Percentiles rank a stretch among this genome's conserved stretches.
Conservation (phyloP, 139 green algal species). For the Yamagishiella unicocca region DNA sequence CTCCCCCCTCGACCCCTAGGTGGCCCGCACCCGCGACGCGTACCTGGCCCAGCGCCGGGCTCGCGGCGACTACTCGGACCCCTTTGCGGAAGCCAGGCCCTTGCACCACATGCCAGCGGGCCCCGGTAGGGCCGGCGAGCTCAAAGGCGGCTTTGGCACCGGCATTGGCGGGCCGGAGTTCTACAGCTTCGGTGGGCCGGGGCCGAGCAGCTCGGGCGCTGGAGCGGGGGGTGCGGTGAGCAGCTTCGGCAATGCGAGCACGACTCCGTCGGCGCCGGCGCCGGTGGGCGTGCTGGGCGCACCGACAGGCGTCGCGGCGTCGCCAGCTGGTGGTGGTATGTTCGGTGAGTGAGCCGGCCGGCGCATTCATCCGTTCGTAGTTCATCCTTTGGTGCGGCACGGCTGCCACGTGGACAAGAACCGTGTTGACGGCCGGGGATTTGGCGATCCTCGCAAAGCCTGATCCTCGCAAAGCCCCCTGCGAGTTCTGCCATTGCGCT, state of each 20-base stretch:
- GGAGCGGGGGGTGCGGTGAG: not conserved
- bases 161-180: not conserved
- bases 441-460: not conserved
- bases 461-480: too few relatives aligned
- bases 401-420: not conserved
- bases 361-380: too few relatives aligned
- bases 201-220: not conserved
- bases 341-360: not conserved
- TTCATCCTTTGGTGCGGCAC: too few relatives aligned
- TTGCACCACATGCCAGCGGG: conserved; percentile 18
- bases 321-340: not conserved
- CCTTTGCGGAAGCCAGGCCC: conserved; percentile 40
- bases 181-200: conserved; percentile 26
- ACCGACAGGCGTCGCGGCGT: not conserved
- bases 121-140: not conserved
- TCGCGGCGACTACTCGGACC: conserved; percentile 46
- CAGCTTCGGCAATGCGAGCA: not conserved
- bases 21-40: conserved; percentile 16
- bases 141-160: not conserved
- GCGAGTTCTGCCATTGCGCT: too few relatives aligned
- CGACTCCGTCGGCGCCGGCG: not conserved
- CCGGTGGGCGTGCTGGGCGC: not conserved
- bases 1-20: conserved; percentile 1
- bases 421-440: not conserved
- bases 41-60: conserved; percentile 40